These are phyloP conservation scores for Aspergillus costaricaensis DNA, from an alignment of 2,329 filamentous ascomycete species.

Conservation along the genomic window DNA sequence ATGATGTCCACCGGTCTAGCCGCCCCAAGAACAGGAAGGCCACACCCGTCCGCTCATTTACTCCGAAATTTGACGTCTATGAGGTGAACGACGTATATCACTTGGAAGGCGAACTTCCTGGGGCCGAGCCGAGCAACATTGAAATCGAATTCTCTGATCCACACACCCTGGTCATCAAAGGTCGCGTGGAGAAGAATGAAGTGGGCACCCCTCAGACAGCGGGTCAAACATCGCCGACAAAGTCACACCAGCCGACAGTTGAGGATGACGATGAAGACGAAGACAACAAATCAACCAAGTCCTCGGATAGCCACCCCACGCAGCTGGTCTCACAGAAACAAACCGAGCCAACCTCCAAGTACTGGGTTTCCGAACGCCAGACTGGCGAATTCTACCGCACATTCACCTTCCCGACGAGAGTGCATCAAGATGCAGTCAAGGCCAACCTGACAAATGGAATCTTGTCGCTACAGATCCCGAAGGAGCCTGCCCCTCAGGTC, in stretches of 20 bases:
- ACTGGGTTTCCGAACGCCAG: slow-evolving; percentile 60
- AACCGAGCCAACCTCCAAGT: slow-evolving; percentile 40
- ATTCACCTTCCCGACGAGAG: slow-evolving; percentile 58
- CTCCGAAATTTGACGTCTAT: slow-evolving; percentile 48
- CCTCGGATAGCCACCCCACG: slow-evolving; percentile 23
- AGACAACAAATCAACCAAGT: slow-evolving; percentile 10
- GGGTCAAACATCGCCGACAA: slow-evolving; percentile 27
- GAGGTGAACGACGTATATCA: slow-evolving; percentile 45
- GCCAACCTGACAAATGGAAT: slow-evolving; percentile 62
- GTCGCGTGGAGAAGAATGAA: slow-evolving; percentile 35
- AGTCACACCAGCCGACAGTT: slow-evolving; percentile 51
- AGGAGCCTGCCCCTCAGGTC: slow-evolving; percentile 50
- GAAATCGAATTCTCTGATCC: slow-evolving; percentile 51
- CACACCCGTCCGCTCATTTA: slow-evolving; percentile 34
- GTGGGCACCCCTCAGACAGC: slow-evolving; percentile 21
- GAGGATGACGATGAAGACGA: slow-evolving; percentile 53
- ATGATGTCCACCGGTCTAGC: slow-evolving; percentile 36
- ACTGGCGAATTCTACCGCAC: slow-evolving; percentile 59
- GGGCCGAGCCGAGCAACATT: slow-evolving; percentile 45
- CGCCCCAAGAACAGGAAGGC: slow-evolving; percentile 19
- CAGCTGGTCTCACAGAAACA: slow-evolving; percentile 24
- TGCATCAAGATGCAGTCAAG: slow-evolving; percentile 61
- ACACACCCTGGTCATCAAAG: slow-evolving; percentile 48
- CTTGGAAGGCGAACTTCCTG: slow-evolving; percentile 50
- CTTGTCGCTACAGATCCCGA: slow-evolving; percentile 57